Evolutionary conservation across 2,329 filamentous ascomycete species (phyloP).

Genomic region (Pseudonectria buxi): DNA sequence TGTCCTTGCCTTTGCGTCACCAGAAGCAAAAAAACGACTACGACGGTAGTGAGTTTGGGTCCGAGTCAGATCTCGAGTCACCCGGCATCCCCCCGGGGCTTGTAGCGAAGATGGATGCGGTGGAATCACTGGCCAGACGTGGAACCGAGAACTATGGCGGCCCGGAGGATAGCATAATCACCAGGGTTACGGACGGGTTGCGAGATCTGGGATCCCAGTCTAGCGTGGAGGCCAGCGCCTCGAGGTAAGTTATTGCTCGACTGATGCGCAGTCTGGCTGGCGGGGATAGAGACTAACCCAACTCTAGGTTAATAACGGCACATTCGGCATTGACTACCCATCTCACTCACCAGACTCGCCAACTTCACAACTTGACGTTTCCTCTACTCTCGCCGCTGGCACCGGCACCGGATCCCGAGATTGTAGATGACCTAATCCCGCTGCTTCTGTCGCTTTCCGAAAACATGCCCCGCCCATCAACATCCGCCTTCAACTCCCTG

Average conservation of each 20-base stretch:
- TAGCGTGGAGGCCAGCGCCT: constrained; percentile 63
- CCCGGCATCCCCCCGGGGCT: constrained; percentile 61
- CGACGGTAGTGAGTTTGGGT: constrained; percentile 69
- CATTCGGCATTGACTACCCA: constrained; percentile 70
- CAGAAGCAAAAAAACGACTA: constrained; percentile 53
- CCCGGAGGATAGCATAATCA: constrained; percentile 58
- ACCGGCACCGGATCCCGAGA: constrained; percentile 54
- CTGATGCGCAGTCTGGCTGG: neutral
- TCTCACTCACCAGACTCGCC: constrained; percentile 66
- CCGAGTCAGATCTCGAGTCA: constrained; percentile 62
- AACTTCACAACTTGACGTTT: constrained; percentile 66
- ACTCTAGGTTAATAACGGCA: constrained; percentile 61
- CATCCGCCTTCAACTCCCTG: constrained; percentile 58
- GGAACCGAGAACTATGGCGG: constrained; percentile 61
- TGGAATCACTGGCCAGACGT: constrained; percentile 62
- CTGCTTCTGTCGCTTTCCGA: constrained; percentile 59
- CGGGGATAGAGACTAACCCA: constrained; percentile 8
- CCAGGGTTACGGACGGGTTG: constrained; percentile 61
- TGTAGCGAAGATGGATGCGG: constrained; percentile 62
- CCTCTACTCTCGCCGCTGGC: constrained; percentile 63
- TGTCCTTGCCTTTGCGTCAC: constrained; percentile 43
- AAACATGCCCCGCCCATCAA: constrained; percentile 58
- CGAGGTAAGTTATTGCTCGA: constrained; percentile 45
- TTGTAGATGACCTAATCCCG: constrained; percentile 62
- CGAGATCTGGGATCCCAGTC: constrained; percentile 68